Conservation (phyloP, 2,329 filamentous ascomycete genomes). For the Hypoxylon sp. region DNA sequence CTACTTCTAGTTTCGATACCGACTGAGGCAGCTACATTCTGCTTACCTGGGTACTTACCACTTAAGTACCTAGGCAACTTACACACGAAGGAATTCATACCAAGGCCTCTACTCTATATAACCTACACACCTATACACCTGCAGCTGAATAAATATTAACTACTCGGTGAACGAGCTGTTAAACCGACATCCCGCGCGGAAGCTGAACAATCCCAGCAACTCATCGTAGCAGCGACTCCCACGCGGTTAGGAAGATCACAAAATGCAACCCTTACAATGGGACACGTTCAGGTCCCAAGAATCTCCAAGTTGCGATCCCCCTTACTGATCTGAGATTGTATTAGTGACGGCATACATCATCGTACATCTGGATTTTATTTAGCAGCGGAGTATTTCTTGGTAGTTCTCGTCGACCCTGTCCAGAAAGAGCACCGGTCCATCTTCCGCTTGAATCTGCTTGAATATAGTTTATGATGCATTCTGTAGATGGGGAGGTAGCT, state of each 20-base stretch:
- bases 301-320: constrained; percentile 26
- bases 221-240: constrained; percentile 33
- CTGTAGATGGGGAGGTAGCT: constrained; percentile 8
- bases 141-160: constrained; percentile 6
- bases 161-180: constrained; percentile 20
- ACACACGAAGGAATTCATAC: constrained; percentile 2
- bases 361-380: constrained; percentile 34
- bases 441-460: constrained; percentile 22
- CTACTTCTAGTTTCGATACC: constrained; percentile 7
- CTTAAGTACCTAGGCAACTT: constrained; percentile 5
- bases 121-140: constrained; percentile 4
- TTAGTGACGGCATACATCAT: constrained; percentile 40
- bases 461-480: constrained; percentile 24
- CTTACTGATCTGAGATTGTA: constrained; percentile 37
- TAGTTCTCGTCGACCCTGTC: constrained; percentile 28
- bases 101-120: neutral
- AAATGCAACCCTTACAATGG: constrained; percentile 38
- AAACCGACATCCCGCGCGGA: constrained; percentile 14
- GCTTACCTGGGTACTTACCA: constrained; percentile 2
- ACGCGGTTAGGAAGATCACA: constrained; percentile 32
- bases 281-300: constrained; percentile 23
- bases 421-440: constrained; percentile 22
- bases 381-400: constrained; percentile 16
- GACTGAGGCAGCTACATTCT: neutral
- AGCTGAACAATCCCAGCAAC: constrained; percentile 30